Conservation (phyloP, 148 eudicot species). For the Rhododendron ovatum region DNA sequence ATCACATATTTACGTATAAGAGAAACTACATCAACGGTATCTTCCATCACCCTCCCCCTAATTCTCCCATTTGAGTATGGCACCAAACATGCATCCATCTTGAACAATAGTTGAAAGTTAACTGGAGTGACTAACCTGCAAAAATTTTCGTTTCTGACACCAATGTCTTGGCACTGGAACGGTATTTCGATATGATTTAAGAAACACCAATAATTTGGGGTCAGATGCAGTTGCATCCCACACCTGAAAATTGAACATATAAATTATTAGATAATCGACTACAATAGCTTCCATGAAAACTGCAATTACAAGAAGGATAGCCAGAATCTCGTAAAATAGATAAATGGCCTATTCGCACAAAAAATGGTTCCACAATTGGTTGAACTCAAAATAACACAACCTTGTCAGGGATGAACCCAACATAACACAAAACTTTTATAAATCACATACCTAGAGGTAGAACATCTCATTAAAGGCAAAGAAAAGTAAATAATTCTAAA, state of each 20-base stretch:
- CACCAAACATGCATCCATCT: constrained; percentile 23
- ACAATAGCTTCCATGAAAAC: background rate
- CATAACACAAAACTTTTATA: background rate
- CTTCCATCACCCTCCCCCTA: constrained; percentile 44
- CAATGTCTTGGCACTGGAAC: constrained; percentile 99
- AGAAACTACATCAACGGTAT: constrained; percentile 66
- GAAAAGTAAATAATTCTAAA: background rate
- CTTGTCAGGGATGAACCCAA: background rate
- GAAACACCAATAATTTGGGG: constrained; percentile 78
- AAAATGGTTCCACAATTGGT: background rate
- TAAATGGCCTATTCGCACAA: background rate
- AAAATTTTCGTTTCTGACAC: constrained; percentile 89
- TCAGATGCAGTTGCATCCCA: constrained; percentile 96
- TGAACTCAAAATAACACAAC: background rate
- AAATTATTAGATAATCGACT: background rate
- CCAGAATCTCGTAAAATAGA: background rate
- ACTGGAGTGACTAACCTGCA: constrained; percentile 59
- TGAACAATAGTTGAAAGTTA: background rate
- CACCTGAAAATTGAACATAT: constrained; percentile 41
- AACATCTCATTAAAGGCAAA: background rate
- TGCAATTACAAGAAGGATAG: background rate
- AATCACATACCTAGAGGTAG: background rate
- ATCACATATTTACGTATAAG: constrained; percentile 95
- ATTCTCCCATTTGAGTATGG: constrained; percentile 15
- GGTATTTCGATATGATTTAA: constrained; percentile 85